Percentiles rank a stretch among this genome's conserved stretches.
Conservation (phyloP, 1,139 yeast species). For the Saccharomyces pastorianus region DNA sequence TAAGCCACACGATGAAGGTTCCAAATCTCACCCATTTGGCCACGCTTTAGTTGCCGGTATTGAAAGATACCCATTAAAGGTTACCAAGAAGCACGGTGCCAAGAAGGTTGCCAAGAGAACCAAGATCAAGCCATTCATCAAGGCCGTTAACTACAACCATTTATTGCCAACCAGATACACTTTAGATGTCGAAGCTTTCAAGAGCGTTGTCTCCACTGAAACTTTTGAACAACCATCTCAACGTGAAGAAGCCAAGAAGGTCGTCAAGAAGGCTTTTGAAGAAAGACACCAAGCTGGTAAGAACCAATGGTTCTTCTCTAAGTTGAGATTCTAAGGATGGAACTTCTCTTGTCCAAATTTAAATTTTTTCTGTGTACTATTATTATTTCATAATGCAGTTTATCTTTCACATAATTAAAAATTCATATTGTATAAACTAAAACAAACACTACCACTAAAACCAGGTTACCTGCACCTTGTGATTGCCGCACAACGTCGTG, state of each 20-base stretch:
- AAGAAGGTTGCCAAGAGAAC: conserved; percentile 97
- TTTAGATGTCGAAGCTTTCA: conserved; percentile 92
- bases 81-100: conserved; percentile 89
- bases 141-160: conserved; percentile 99
- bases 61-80: conserved; percentile 97
- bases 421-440: conserved; percentile 1
- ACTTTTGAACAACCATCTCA: conserved; percentile 97
- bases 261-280: conserved; percentile 97
- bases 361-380: conserved; percentile 1
- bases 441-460: background rate
- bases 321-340: conserved; percentile 78
- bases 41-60: conserved; percentile 99
- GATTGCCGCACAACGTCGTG: no score
- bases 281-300: conserved; percentile 99
- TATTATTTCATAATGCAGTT: conserved; percentile 1
- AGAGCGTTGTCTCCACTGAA: conserved; percentile 84
- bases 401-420: background rate
- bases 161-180: conserved; percentile 99
- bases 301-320: conserved; percentile 99
- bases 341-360: conserved; percentile 7
- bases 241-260: conserved; percentile 98
- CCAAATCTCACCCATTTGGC: conserved; percentile 98
- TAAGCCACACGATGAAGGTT: conserved; percentile 97
- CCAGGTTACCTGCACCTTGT: background rate
- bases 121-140: conserved; percentile 98